Evolutionary conservation across 345 rosid species (phyloP), one percentile per base, ranked within the genome.

Genomic region (Anastatica hierochuntica): DNA sequence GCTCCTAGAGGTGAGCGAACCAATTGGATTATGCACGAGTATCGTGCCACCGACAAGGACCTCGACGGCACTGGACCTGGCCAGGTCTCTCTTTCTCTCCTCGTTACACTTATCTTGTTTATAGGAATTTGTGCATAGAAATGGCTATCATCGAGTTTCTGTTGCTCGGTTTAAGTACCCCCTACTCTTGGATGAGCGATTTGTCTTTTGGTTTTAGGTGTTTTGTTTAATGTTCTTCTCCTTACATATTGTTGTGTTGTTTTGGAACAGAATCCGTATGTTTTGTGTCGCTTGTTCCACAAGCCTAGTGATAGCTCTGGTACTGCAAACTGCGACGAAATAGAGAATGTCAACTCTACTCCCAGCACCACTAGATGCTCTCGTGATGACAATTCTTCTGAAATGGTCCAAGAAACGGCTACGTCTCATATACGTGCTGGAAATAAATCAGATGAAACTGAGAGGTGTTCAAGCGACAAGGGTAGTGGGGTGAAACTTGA

Each of bases 251-350:
- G 4, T 15, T 16, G 14, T 27, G 9, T n/a, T 15, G 9, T 62
- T 14, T 26, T 50, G 56, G 20, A 52, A 59, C 72, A 90, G 95
- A 58, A 39, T 73, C 72, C 92, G 26, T 90, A 73, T 63, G 95
- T 90, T 57, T 87, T 90, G 36, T 84, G 71, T 72, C 84, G 96
- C 27, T 77, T 90, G 73, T 87, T 90, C 66, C 81, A 77, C 33
- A 90, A 87, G 67, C 67, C 77, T 3, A 92, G 76, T 46, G 95
- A 73, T 71, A 76, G 33, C 64, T 37, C 19, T 41, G 79, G 46
- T 53, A 48, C 8, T 26, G 48, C 45, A 37, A 83, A 79, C 65
- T 70, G 58, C 55, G 88, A 77, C 12, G 83, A 75, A 60, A 62
- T 65, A 34, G 87, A 76, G 53, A 79, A 70, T 49, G 72, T 43